These are phyloP conservation scores for Viola odorata DNA, from an alignment of 345 rosid genomes.

Conservation along the genomic window DNA sequence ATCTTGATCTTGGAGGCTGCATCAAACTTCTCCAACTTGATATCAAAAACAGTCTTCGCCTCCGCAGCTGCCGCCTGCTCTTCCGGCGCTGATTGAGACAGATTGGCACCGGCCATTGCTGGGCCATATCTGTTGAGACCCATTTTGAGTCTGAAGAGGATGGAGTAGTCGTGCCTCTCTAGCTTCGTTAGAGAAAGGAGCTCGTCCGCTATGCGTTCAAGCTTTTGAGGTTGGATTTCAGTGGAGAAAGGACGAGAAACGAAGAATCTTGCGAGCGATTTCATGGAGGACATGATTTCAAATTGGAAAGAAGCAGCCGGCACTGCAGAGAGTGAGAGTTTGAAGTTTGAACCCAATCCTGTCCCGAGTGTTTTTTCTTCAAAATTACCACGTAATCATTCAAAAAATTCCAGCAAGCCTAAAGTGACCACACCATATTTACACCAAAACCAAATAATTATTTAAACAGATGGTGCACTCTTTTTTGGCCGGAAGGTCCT, in stretches of 20 bases:
- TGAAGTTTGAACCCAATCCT: too few species aligned
- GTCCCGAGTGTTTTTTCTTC: too few species aligned
- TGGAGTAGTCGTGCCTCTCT: constrained; percentile 66
- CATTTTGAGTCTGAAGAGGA: constrained; percentile 67
- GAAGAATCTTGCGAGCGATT: constrained; percentile 24
- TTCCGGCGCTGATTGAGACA: constrained; percentile 36
- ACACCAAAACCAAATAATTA: too few species aligned
- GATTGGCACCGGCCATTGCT: constrained; percentile 9
- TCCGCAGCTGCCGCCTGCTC: constrained; percentile 41
- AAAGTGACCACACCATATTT: too few species aligned
- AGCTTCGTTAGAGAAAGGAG: constrained; percentile 62
- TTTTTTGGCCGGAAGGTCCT: too few species aligned
- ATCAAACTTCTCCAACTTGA: constrained; percentile 79
- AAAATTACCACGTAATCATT: too few species aligned
- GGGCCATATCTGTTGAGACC: constrained; percentile 50
- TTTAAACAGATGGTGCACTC: too few species aligned
- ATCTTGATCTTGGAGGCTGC: constrained; percentile 75
- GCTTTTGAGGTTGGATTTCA: constrained; percentile 57
- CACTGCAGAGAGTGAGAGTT: too few species aligned
- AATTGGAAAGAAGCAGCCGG: too few species aligned
- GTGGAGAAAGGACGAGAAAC: constrained; percentile 15
- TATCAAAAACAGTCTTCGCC: constrained; percentile 67
- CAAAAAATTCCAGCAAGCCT: too few species aligned
- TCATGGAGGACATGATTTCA: constrained; percentile 5
- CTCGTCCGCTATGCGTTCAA: constrained; percentile 77